Evolutionary conservation across 1,284 basidiomycete species (phyloP).

Genomic region (Cutaneotrichosporon spelunceum): DNA sequence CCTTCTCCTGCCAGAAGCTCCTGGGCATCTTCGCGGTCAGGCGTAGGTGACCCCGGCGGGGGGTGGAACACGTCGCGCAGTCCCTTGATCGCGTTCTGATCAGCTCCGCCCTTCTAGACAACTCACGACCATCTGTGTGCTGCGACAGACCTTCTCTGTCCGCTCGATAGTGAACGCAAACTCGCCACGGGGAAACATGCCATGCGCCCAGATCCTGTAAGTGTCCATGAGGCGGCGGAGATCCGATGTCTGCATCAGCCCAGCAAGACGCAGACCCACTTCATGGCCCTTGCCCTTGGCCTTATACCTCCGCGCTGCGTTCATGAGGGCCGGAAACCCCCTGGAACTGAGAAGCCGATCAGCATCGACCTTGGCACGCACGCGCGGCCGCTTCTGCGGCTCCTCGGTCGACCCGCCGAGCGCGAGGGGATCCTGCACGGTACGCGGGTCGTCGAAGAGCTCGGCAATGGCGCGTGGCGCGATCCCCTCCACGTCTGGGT

Average conservation of each 20-base stretch:
- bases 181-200: slow-evolving; percentile 78
- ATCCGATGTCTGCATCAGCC: slow-evolving; percentile 61
- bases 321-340: slow-evolving; percentile 73
- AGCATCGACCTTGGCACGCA: slow-evolving; percentile 65
- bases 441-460: slow-evolving; percentile 14
- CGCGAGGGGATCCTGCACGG: slow-evolving; percentile 15
- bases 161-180: slow-evolving; percentile 77
- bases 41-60: slow-evolving; percentile 40
- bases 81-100: slow-evolving; percentile 45
- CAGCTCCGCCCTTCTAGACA: background rate
- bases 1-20: slow-evolving; percentile 9
- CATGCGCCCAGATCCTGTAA: slow-evolving; percentile 90
- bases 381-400: slow-evolving; percentile 56
- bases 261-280: slow-evolving; percentile 53
- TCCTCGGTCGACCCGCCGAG: slow-evolving; percentile 28
- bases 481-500: background rate
- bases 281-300: slow-evolving; percentile 84
- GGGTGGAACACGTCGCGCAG: slow-evolving; percentile 60
- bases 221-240: slow-evolving; percentile 70
- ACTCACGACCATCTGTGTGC: slow-evolving; percentile 74
- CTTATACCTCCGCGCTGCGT: slow-evolving; percentile 69
- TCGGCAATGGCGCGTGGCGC: slow-evolving; percentile 6
- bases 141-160: slow-evolving; percentile 80
- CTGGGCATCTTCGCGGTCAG: slow-evolving; percentile 35
- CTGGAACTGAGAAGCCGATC: slow-evolving; percentile 63